Evolutionary conservation across 371 early-diverging fungal genomes (phyloP).

Genomic region (Rhizopus microsporus): DNA sequence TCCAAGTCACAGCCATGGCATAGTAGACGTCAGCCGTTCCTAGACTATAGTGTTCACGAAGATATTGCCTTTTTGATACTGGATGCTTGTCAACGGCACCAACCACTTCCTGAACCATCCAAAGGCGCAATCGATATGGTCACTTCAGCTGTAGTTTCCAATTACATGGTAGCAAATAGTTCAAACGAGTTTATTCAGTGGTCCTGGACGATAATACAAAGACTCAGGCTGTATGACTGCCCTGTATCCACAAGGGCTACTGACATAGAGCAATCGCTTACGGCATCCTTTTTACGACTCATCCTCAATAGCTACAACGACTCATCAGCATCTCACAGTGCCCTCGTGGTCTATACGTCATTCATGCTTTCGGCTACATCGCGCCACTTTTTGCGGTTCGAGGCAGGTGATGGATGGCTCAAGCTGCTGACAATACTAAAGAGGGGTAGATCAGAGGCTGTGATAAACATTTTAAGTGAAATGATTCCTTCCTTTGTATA

Average conservation of each 20-base stretch:
- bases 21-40: conserved; percentile 22
- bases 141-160: conserved; percentile 28
- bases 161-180: conserved; percentile 24
- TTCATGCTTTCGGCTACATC: conserved; percentile 53
- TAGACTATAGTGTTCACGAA: conserved; percentile 34
- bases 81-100: conserved; percentile 35
- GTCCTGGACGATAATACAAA: conserved; percentile 49
- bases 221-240: conserved; percentile 49
- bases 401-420: conserved; percentile 53
- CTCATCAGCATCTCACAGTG: conserved; percentile 36
- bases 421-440: conserved; percentile 45
- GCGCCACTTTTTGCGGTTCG: conserved; percentile 54
- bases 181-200: conserved; percentile 47
- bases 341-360: conserved; percentile 45
- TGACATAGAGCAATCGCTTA: conserved; percentile 35
- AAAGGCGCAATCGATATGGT: conserved; percentile 29
- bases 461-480: conserved; percentile 33
- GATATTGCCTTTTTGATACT: conserved; percentile 46
- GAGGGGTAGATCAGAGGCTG: conserved; percentile 40
- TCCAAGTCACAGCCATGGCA: conserved; percentile 43
- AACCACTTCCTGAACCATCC: conserved; percentile 31
- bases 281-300: conserved; percentile 34
- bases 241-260: conserved; percentile 37
- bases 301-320: conserved; percentile 26
- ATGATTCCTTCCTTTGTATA: conserved; percentile 51